phyloP scores from a whole-genome alignment of 805 yeast species.

The Blastobotrys chiropterorum region DNA sequence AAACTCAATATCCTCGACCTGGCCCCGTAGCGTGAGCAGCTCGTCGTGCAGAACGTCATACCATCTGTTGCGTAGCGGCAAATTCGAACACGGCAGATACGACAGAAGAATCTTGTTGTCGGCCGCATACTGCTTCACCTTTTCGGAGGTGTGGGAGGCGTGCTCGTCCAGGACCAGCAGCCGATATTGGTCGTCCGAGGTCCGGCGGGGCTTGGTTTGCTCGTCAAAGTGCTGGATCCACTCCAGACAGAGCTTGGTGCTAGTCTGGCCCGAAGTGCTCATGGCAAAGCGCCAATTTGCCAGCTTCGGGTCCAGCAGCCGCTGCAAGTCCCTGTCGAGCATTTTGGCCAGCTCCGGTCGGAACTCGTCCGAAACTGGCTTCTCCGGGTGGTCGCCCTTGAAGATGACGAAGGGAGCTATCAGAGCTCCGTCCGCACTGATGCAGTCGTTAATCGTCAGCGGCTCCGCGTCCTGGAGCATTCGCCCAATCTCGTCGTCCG shows the following conservation, averaged over 20 bases:
- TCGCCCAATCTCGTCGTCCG: neutral
- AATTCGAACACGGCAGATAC: neutral
- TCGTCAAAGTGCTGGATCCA: neutral
- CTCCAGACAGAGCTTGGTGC: neutral
- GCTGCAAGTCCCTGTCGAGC: neutral
- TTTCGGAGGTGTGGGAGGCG: neutral
- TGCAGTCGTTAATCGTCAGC: neutral
- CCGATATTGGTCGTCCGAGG: neutral
- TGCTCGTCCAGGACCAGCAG: neutral
- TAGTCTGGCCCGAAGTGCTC: neutral
- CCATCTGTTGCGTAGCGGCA: neutral
- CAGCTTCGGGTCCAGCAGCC: neutral
- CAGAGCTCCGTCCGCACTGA: neutral
- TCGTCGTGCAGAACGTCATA: neutral
- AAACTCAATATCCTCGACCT: neutral
- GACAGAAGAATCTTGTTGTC: neutral
- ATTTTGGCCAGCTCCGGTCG: neutral
- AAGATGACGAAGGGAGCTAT: neutral
- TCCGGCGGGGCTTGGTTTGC: neutral
- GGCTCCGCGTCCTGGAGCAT: neutral
- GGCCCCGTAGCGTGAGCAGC: neutral
- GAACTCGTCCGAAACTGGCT: neutral
- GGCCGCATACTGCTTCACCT: neutral
- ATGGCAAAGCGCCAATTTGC: neutral
- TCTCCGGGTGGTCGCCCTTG: neutral